Base-by-base conservation (phyloP, 805 yeast species). In the Saturnispora sanitii region DNA sequence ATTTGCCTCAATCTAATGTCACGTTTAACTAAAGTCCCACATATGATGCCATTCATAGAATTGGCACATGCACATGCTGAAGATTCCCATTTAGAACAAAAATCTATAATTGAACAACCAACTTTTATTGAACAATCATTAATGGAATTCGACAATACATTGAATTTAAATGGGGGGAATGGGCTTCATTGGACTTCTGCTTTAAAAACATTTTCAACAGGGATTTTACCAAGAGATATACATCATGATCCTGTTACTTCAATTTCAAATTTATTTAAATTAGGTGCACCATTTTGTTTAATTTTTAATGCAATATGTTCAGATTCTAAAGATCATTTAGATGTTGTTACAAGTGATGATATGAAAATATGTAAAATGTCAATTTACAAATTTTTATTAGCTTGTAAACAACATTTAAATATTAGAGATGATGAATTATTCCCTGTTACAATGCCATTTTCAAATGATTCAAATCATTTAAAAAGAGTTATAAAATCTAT, bases 211-310 rank as follows among this genome's bases (percentile, higher is more conserved):
- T 83, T 76, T 60, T 75, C 82, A 36, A 82, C 82, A 45, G 94
- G 94, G 22, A 78, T 81, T 13, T 67, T 79, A 33, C 94, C 90
- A 4, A 82, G 82, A 4, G 76, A 73, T 47, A 70, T 73, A 45
- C 72, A 73, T 48, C 82, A 84, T 54, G 99, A 92, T 57, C 96
- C 97, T 3, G 96, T 84, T 2, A 86, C 96, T 2, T 88, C 86
- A 47, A 57, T 92, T 33, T 83, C 95, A 77, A 79, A 85, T 49
- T 65, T 92, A 26, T 79, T 92, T 53, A 94, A 90, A 53, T 86
- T 83, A 53, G 98, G 97, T 9, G 80, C 94, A 2, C 95, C 97
- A 4, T 66, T 92, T 32, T 88, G 97, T 59, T 73, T 85, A 32
- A 65, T 90, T 6, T 85, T 82, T 66, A 90, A 92, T 61, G 66